Percentiles rank a stretch among this genome's conserved stretches.
These are phyloP conservation scores for Arthroderma sp. DNA, from an alignment of 2,329 filamentous ascomycete species.

Conservation along the genomic window DNA sequence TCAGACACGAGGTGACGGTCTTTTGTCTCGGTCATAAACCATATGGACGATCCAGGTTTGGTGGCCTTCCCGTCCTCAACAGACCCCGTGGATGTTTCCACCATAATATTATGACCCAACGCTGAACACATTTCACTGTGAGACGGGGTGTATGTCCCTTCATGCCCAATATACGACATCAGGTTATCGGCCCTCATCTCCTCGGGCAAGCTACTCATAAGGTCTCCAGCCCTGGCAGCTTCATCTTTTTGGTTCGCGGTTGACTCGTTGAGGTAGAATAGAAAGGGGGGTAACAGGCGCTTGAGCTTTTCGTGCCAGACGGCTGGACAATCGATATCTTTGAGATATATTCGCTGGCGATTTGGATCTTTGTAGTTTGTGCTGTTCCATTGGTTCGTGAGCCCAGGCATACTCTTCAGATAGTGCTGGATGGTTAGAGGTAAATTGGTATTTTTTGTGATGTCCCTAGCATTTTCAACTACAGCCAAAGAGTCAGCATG, in stretches of 20 bases:
- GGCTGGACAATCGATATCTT: conserved; percentile 87
- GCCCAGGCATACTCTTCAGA: conserved; percentile 68
- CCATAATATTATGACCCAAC: conserved; percentile 95
- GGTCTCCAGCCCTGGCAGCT: conserved; percentile 56
- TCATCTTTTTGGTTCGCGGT: conserved; percentile 46
- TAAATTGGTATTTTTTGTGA: conserved; percentile 58
- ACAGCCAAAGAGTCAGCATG: background rate
- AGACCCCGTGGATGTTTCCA: conserved; percentile 60
- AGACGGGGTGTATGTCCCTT: conserved; percentile 89
- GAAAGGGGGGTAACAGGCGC: conserved; percentile 61
- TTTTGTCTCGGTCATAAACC: conserved; percentile 98
- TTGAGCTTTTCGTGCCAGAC: conserved; percentile 74
- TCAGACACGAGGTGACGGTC: conserved; percentile 83
- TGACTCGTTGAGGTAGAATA: conserved; percentile 84
- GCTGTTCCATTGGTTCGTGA: conserved; percentile 68
- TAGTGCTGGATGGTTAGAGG: conserved; percentile 85
- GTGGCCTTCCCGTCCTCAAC: conserved; percentile 55
- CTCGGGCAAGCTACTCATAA: conserved; percentile 82
- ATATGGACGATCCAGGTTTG: conserved; percentile 76
- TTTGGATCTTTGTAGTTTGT: conserved; percentile 65
- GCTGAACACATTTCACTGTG: conserved; percentile 98
- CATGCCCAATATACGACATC: conserved; percentile 97
- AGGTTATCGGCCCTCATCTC: conserved; percentile 90
- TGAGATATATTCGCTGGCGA: conserved; percentile 80
- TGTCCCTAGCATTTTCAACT: conserved; percentile 78